phyloP scores from a whole-genome alignment of 768 basidiomycete species.

The Leucocoprinus birnbaumii region DNA sequence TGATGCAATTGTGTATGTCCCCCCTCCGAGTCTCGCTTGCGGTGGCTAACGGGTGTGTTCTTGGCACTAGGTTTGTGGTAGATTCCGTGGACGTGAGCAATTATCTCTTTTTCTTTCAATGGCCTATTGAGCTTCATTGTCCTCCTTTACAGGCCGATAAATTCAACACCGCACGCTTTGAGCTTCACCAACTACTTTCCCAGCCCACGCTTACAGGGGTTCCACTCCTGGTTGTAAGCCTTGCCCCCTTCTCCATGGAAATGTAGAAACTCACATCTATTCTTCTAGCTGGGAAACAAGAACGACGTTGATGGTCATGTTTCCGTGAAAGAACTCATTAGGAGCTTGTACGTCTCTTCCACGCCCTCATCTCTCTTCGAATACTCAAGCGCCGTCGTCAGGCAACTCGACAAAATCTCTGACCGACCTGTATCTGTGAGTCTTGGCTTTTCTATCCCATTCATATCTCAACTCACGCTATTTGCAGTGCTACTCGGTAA shows the following conservation, averaged over 20 bases:
- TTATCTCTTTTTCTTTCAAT: conserved; percentile 11
- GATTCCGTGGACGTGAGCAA: conserved; percentile 79
- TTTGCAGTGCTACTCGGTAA: conserved; percentile 74
- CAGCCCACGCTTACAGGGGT: conserved; percentile 67
- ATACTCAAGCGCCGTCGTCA: conserved; percentile 21
- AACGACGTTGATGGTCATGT: conserved; percentile 81
- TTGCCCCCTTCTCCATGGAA: not conserved
- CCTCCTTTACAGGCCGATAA: conserved; percentile 57
- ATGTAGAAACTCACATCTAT: not conserved
- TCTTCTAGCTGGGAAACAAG: conserved; percentile 81
- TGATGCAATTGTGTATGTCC: conserved; percentile 82
- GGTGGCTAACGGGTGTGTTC: not conserved
- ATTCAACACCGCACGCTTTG: conserved; percentile 80
- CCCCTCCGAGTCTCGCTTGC: not conserved
- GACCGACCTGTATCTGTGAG: conserved; percentile 85
- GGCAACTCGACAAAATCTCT: conserved; percentile 77
- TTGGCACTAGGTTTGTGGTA: conserved; percentile 72
- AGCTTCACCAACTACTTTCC: conserved; percentile 75
- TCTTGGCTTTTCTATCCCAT: conserved; percentile 15
- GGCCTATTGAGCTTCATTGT: not conserved
- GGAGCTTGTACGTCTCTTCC: conserved; percentile 52
- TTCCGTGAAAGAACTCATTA: conserved; percentile 81
- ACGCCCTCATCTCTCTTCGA: not conserved
- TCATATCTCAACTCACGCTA: conserved; percentile 2
- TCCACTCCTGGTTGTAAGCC: conserved; percentile 77